Conservation (phyloP, 2,329 filamentous ascomycete species). For the Corinectria fuckeliana region DNA sequence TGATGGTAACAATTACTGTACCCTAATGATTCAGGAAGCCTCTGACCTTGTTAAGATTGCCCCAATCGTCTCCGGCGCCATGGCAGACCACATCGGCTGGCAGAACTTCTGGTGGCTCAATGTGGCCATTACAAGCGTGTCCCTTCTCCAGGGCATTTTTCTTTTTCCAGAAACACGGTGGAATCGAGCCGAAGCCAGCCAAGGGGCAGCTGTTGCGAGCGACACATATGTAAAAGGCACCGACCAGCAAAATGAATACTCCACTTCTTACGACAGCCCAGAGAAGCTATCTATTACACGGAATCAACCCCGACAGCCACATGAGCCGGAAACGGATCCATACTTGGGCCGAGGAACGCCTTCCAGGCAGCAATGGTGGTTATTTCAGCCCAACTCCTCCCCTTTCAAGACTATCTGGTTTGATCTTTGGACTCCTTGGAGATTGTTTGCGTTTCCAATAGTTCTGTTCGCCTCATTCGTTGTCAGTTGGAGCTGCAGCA, state of each 20-base stretch:
- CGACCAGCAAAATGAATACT: not conserved
- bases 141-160: not conserved
- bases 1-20: not conserved
- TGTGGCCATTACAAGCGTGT: not conserved
- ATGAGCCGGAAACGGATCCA: not conserved
- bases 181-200: not conserved
- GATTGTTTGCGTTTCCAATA: slow-evolving; percentile 15
- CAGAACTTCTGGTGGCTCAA: slow-evolving; percentile 9
- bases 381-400: not conserved
- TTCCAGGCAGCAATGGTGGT: not conserved
- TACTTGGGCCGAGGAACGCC: not conserved
- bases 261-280: not conserved
- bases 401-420: not conserved
- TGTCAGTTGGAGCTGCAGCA: slow-evolving; percentile 17
- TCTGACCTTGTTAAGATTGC: not conserved
- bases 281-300: not conserved
- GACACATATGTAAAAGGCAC: not conserved
- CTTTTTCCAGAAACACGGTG: slow-evolving; percentile 4
- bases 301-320: not conserved
- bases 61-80: not conserved
- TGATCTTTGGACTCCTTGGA: slow-evolving; percentile 10
- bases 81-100: slow-evolving; percentile 10
- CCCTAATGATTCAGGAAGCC: no score
- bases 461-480: slow-evolving; percentile 15
- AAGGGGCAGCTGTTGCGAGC: not conserved